phyloP scores from a whole-genome alignment of 179 eudicot genomes.

The Patellifolia procumbens region DNA sequence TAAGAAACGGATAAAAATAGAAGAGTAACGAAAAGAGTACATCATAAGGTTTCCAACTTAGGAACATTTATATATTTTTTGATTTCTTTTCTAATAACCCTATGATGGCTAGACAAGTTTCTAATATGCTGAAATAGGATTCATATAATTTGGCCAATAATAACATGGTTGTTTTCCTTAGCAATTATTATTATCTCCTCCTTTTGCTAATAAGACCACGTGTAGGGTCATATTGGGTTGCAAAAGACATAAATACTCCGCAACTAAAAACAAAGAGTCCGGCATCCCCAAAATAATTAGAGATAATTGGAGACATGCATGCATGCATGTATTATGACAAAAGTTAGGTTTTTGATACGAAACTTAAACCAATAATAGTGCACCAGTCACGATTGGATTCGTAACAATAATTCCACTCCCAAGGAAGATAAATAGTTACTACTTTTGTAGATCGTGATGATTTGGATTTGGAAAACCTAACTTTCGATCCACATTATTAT shows the following conservation, averaged over 20 bases:
- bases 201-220: background rate
- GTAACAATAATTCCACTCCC: background rate
- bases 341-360: background rate
- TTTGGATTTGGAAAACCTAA: slow-evolving; percentile 18
- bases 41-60: too few species aligned
- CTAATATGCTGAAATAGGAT: too few species aligned
- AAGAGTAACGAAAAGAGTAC: too few species aligned
- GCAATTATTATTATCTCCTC: too few species aligned
- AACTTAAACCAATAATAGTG: background rate
- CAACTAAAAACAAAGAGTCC: slow-evolving; percentile 2
- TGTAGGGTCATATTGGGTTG: slow-evolving; percentile 9
- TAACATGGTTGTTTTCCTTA: too few species aligned
- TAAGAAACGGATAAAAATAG: too few species aligned
- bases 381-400: background rate
- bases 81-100: too few species aligned
- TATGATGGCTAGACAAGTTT: too few species aligned
- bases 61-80: too few species aligned
- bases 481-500: too few species aligned
- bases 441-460: background rate
- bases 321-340: slow-evolving; percentile 3
- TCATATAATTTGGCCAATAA: too few species aligned
- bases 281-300: too few species aligned
- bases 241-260: background rate
- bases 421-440: background rate
- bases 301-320: background rate